These are phyloP conservation scores for Multifurca ochricompacta DNA, from an alignment of 768 basidiomycete species.

Conservation along the genomic window DNA sequence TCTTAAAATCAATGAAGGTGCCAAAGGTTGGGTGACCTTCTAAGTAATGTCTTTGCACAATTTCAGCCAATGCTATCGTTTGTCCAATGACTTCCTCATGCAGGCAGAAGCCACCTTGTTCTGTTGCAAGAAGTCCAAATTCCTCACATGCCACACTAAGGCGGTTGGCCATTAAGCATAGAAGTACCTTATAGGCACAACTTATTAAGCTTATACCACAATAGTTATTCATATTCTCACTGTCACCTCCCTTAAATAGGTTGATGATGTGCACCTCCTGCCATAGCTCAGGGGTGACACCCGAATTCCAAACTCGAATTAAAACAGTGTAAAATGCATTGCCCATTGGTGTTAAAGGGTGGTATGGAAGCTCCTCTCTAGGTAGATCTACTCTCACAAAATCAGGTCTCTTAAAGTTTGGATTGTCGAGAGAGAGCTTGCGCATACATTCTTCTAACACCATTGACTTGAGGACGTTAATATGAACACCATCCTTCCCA, in stretches of 20 bases:
- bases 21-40: not conserved
- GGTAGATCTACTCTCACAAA: not conserved
- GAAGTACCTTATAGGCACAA: constrained; percentile 11
- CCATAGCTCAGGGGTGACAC: not conserved
- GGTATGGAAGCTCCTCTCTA: not conserved
- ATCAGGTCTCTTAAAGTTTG: not conserved
- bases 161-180: constrained; percentile 6
- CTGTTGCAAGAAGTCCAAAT: not conserved
- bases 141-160: not conserved
- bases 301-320: rapidly evolving
- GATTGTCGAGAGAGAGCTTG: not conserved
- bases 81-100: constrained; percentile 19
- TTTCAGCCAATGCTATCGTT: constrained; percentile 14
- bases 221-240: constrained; percentile 11
- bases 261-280: constrained; percentile 6
- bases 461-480: constrained; percentile 1
- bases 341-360: not conserved
- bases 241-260: constrained; percentile 16
- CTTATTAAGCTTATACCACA: constrained; percentile 17
- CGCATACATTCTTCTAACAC: not conserved
- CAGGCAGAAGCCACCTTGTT: constrained; percentile 16
- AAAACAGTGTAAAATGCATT: not conserved
- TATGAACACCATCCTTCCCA: not conserved
- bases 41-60: not conserved
- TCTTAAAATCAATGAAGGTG: constrained; percentile 19